phyloP scores from a whole-genome alignment of 805 yeast species.

The Hanseniaspora thailandica region DNA sequence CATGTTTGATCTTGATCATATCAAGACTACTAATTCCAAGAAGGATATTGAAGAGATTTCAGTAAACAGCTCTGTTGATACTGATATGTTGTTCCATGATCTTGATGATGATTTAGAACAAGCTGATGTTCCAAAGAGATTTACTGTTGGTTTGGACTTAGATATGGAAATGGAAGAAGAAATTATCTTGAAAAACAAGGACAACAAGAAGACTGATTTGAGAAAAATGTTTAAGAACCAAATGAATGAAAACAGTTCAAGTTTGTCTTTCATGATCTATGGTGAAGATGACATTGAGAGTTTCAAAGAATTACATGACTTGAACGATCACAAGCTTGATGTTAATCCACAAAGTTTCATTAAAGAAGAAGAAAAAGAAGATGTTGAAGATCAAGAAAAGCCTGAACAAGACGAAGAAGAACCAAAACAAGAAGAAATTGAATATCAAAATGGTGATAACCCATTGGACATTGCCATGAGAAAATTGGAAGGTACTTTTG shows the following conservation, averaged over 20 bases:
- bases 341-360: slow-evolving; percentile 17
- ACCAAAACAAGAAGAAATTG: slow-evolving; percentile 8
- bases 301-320: background rate
- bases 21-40: too few species aligned
- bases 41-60: background rate
- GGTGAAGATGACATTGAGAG: background rate
- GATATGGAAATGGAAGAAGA: background rate
- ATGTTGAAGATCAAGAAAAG: too few species aligned
- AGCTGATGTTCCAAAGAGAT: slow-evolving; percentile 1
- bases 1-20: background rate
- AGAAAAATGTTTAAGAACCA: slow-evolving; percentile 12
- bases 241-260: background rate
- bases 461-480: slow-evolving; percentile 64
- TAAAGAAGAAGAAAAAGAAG: slow-evolving; percentile 7
- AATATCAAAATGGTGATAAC: slow-evolving; percentile 37
- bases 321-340: slow-evolving; percentile 18
- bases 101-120: background rate
- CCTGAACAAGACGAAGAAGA: slow-evolving; percentile 18
- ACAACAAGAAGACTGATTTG: slow-evolving; percentile 4
- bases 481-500: slow-evolving; percentile 61
- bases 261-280: slow-evolving; percentile 7
- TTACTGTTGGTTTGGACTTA: slow-evolving; percentile 8
- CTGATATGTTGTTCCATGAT: slow-evolving; percentile 7
- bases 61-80: background rate
- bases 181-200: background rate